These are phyloP conservation scores for Teunomyces tritomae DNA, from an alignment of 805 yeast genomes.

Conservation along the genomic window DNA sequence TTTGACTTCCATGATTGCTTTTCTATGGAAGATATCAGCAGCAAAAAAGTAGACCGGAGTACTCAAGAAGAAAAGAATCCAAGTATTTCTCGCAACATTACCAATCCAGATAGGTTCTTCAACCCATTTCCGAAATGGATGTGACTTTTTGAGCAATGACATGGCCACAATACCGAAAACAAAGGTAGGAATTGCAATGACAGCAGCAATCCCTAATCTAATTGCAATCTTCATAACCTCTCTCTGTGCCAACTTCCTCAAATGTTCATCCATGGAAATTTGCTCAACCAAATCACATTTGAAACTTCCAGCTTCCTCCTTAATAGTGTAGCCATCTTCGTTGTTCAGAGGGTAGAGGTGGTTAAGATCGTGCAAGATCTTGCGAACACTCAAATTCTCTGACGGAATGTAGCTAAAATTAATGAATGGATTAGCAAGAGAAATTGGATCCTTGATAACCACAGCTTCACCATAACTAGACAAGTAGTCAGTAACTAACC, in stretches of 20 bases:
- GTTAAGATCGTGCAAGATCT: slow-evolving; percentile 49
- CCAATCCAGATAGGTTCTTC: slow-evolving; percentile 64
- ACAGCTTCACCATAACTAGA: slow-evolving; percentile 55
- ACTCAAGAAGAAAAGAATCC: slow-evolving; percentile 63
- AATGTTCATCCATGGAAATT: slow-evolving; percentile 61
- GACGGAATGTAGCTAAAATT: slow-evolving; percentile 65
- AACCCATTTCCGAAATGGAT: slow-evolving; percentile 49
- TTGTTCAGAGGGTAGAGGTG: slow-evolving; percentile 34
- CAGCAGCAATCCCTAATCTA: slow-evolving; percentile 48
- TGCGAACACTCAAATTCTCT: slow-evolving; percentile 50
- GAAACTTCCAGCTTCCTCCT: slow-evolving; percentile 32
- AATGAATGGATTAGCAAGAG: slow-evolving; percentile 55
- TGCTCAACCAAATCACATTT: slow-evolving; percentile 53
- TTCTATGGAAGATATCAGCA: slow-evolving; percentile 68
- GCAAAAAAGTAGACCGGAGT: slow-evolving; percentile 75
- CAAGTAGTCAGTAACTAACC: slow-evolving; percentile 47
- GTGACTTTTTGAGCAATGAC: slow-evolving; percentile 49
- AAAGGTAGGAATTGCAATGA: slow-evolving; percentile 66
- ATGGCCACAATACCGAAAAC: slow-evolving; percentile 67
- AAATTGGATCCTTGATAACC: slow-evolving; percentile 52
- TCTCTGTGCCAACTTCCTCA: slow-evolving; percentile 44
- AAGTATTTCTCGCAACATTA: slow-evolving; percentile 56
- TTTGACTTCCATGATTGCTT: slow-evolving; percentile 58
- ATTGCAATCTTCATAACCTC: slow-evolving; percentile 47
- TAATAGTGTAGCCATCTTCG: slow-evolving; percentile 17